Percentiles rank a stretch among this genome's conserved stretches.
phyloP scores from a whole-genome alignment of 106 monocot genomes.

The Acorus gramineus region DNA sequence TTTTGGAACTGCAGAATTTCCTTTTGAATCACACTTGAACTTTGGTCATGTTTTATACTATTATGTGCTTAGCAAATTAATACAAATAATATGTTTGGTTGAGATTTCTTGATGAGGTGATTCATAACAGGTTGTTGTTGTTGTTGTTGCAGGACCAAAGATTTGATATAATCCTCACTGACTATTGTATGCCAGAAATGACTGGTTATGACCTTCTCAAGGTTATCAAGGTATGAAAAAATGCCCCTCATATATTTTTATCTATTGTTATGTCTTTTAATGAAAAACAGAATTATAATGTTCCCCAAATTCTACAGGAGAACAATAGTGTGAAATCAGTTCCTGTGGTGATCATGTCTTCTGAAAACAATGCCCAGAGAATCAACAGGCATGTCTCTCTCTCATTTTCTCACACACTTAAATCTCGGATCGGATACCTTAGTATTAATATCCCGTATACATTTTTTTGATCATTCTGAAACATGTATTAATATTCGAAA shows the following conservation, averaged over 20 bases:
- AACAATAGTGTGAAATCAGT: slow-evolving; percentile 28
- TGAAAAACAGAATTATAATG: background rate
- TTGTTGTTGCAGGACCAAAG: slow-evolving; percentile 41
- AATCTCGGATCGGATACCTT: too few relatives aligned
- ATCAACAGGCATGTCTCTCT: slow-evolving; percentile 49
- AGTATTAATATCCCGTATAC: too few relatives aligned
- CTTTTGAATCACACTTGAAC: too few relatives aligned
- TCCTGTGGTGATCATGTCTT: slow-evolving; percentile 86
- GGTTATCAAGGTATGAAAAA: slow-evolving; percentile 53
- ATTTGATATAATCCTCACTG: slow-evolving; percentile 80
- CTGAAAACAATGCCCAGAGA: slow-evolving; percentile 79
- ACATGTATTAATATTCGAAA: too few relatives aligned
- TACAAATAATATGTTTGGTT: too few relatives aligned
- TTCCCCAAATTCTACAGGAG: slow-evolving; percentile 28
- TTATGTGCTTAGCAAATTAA: too few relatives aligned
- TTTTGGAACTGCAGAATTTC: too few relatives aligned
- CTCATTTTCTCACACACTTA: background rate
- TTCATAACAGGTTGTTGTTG: too few relatives aligned
- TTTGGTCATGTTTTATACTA: too few relatives aligned
- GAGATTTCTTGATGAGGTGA: too few relatives aligned
- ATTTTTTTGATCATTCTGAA: too few relatives aligned
- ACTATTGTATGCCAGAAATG: slow-evolving; percentile 94
- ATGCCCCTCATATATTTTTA: background rate
- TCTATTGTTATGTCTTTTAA: background rate
- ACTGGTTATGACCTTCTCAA: slow-evolving; percentile 83